Percentiles rank a stretch among this genome's conserved stretches.
Evolutionary conservation across 768 basidiomycete species (phyloP).

Genomic region (Pulveroboletus sp.): DNA sequence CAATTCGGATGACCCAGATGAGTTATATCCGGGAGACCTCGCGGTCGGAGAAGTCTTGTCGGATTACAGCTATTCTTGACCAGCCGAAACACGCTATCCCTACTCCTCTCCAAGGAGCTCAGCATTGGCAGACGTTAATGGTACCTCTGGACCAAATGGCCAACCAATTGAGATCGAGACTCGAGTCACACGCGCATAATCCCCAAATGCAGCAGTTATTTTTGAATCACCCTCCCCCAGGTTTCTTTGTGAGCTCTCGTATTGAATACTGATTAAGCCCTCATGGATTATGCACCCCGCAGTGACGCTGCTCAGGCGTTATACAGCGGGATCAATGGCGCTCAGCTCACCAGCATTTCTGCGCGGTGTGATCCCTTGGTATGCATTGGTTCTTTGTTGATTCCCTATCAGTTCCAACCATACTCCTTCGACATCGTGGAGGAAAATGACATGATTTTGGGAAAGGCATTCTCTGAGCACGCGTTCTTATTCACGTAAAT

Average conservation of each 20-base stretch:
- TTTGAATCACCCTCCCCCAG: slow-evolving; percentile 69
- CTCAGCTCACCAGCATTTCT: slow-evolving; percentile 41
- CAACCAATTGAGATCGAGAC: slow-evolving; percentile 43
- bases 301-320: slow-evolving; percentile 56
- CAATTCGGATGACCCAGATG: slow-evolving; percentile 52
- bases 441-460: slow-evolving; percentile 46
- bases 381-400: neutral
- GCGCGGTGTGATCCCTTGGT: slow-evolving; percentile 29
- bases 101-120: slow-evolving; percentile 37
- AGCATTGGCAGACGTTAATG: slow-evolving; percentile 63
- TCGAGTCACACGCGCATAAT: slow-evolving; percentile 40
- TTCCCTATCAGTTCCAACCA: slow-evolving; percentile 58
- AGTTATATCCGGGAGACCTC: slow-evolving; percentile 54
- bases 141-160: slow-evolving; percentile 60
- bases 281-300: slow-evolving; percentile 11
- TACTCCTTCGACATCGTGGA: slow-evolving; percentile 45
- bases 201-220: slow-evolving; percentile 51
- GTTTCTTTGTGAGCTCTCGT: slow-evolving; percentile 41
- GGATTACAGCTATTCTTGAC: slow-evolving; percentile 44
- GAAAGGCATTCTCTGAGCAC: slow-evolving; percentile 65
- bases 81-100: slow-evolving; percentile 50
- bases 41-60: slow-evolving; percentile 57
- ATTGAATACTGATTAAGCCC: slow-evolving; percentile 11
- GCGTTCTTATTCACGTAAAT: neutral
- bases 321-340: slow-evolving; percentile 52